phyloP scores from a whole-genome alignment of 78 protist genomes.

The Pelomyxa schiedti region DNA sequence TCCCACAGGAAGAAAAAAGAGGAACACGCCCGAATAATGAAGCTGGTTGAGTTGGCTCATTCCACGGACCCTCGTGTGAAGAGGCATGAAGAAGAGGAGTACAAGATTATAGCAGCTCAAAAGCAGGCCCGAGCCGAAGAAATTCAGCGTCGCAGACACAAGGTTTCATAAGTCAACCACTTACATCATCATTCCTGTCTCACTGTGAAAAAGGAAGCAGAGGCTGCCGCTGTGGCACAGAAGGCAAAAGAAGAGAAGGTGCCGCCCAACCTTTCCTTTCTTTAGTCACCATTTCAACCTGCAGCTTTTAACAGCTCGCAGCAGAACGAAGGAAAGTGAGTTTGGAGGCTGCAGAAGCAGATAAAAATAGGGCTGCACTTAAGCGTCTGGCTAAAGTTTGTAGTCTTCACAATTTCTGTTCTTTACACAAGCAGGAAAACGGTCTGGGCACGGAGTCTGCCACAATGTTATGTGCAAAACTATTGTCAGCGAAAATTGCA shows the following conservation, averaged over 20 bases:
- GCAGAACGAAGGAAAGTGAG: no score
- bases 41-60: conserved; percentile 34
- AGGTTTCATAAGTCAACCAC: conserved; percentile 20
- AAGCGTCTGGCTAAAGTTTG: no score
- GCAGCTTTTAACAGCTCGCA: no score
- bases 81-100: neutral
- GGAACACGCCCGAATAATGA: conserved; percentile 29
- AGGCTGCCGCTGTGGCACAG: conserved; percentile 17
- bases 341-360: no score
- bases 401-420: no score
- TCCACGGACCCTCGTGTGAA: conserved; percentile 28
- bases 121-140: conserved; percentile 35
- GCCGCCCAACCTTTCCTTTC: no score
- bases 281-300: no score
- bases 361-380: no score
- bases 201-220: conserved; percentile 21
- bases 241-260: neutral
- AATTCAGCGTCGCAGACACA: conserved; percentile 26
- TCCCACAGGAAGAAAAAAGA: conserved; percentile 39
- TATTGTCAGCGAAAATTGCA: no score
- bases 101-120: conserved; percentile 21
- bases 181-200: conserved; percentile 18
- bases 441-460: no score
- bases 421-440: no score
- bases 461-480: no score